Evolutionary conservation across 441 rosid genomes (phyloP).

Genomic region (Euphorbia schlechtendalii): DNA sequence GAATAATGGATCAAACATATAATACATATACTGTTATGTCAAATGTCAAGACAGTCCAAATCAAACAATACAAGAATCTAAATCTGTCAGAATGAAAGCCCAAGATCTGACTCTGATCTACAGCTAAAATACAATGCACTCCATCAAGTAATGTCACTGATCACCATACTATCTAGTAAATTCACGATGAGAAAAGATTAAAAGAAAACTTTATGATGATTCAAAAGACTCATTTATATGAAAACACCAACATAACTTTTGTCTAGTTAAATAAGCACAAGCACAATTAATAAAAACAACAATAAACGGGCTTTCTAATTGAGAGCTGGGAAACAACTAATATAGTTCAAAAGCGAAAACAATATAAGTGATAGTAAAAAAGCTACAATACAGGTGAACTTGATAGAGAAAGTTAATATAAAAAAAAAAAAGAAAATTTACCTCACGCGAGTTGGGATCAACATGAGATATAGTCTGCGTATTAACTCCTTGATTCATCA

Average conservation of each 20-base stretch:
- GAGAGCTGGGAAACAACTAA: not conserved
- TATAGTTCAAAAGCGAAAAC: not conserved
- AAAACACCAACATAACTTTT: not conserved
- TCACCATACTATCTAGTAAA: not conserved
- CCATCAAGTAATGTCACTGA: not conserved
- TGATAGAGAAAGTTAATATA: not conserved
- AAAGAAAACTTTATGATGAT: not conserved
- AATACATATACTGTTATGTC: not conserved
- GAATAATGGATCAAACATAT: not conserved
- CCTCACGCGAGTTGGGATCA: conserved; percentile 70
- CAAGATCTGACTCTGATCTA: not conserved
- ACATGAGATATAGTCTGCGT: conserved; percentile 50
- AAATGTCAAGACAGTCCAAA: not conserved
- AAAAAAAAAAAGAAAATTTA: conserved; percentile 19
- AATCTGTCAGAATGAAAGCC: not conserved
- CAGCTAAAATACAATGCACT: not conserved
- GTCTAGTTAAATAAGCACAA: not conserved
- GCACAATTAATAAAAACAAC: too few species aligned
- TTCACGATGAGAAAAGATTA: conserved; percentile 1
- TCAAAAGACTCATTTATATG: not conserved
- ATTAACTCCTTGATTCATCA: conserved; percentile 77
- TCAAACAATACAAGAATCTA: not conserved
- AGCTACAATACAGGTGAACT: not conserved
- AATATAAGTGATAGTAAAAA: not conserved
- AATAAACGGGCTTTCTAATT: not conserved